Evolutionary conservation across 208 protist genomes (phyloP), one percentile per base, ranked within the genome.

Genomic region (Wallacemonas sp.): DNA sequence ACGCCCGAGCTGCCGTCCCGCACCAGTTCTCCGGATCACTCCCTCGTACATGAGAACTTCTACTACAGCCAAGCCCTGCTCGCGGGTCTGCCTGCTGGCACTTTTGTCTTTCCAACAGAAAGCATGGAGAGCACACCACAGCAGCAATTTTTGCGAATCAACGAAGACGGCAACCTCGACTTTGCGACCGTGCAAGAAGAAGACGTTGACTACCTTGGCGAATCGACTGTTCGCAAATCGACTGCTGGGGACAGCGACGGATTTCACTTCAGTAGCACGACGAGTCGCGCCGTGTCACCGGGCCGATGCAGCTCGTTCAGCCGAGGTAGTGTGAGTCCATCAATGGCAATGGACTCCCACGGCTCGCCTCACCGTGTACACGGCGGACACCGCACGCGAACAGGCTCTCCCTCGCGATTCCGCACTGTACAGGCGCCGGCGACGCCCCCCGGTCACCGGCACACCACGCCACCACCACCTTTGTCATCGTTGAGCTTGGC

Each of bases 101-200:
- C 77, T 58, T 94, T 94, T 76, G 76, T 94, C 13, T 67, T 91
- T n/a, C 88, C 88, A 0, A 36, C 68, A 2, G 78, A 81, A 26
- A 66, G 76, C 29, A 37, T 71, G 60, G 44, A 80, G 26, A 38
- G n/a, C 17, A 58, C 73, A 12, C 69, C 80, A 21, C 59, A 68
- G 34, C 81, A 89, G 60, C 88, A 94, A 72, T 91, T 83, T 59
- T 64, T 94, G 33, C 83, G 88, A 42, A 89, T 94, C 71, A 94
- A 91, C 63, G 79, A 86, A 17, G 76, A 85, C 32, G 88, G 88
- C 33, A 89, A 79, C 63, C 73, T 94, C n/a, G 88, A 94, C 46
- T 75, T 90, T 57, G 85, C 83, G 39, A 64, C 70, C 42, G 63
- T 85, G 2, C 71, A 68, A 1, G 88, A 89, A 22, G 81, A 94